Conservation (phyloP, 177 flowering plant species). For the Telopea speciosissima region DNA sequence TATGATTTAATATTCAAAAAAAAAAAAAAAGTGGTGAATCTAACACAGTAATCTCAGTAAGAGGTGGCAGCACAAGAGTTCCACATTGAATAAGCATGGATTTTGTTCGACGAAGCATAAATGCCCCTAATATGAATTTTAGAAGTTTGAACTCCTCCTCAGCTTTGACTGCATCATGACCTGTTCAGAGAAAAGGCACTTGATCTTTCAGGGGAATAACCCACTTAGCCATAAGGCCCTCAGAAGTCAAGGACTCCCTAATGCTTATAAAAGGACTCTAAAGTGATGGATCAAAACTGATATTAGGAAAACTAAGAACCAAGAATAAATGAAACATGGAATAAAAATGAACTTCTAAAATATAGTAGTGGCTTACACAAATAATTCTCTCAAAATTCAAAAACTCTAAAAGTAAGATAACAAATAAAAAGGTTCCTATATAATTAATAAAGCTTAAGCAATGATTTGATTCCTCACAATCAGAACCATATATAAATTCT, state of each 20-base stretch:
- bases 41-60: constrained; percentile 83
- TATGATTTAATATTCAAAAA: neutral
- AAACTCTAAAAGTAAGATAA: neutral
- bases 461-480: too few species aligned
- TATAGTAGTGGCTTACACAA: neutral
- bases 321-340: neutral
- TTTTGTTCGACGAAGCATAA: constrained; percentile 91
- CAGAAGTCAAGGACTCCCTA: neutral
- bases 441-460: too few species aligned
- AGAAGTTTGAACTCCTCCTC: constrained; percentile 45
- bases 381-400: neutral
- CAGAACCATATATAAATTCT: too few species aligned
- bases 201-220: constrained; percentile 8
- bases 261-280: neutral
- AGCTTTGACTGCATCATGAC: constrained; percentile 29
- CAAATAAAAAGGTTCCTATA: neutral
- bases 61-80: constrained; percentile 68
- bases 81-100: constrained; percentile 70
- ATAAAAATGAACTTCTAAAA: neutral
- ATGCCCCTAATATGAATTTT: constrained; percentile 58
- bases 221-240: constrained; percentile 6
- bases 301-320: neutral
- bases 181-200: constrained; percentile 31
- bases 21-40: constrained; percentile 22
- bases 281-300: neutral